These are phyloP conservation scores for Tylopilus vinaceipallidus DNA, from an alignment of 768 basidiomycete genomes.

Conservation along the genomic window DNA sequence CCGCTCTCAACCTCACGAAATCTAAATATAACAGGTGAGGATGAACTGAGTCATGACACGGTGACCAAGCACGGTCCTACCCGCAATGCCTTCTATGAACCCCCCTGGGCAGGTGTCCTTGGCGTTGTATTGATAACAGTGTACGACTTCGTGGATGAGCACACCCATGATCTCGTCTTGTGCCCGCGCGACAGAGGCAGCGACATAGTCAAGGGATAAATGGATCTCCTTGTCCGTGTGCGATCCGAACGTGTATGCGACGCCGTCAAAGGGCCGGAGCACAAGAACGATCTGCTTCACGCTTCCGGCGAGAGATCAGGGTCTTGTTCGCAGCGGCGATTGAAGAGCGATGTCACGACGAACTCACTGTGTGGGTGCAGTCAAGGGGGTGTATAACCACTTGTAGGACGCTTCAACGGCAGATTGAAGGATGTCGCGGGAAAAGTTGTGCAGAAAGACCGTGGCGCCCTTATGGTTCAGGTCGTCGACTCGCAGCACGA, in stretches of 20 bases:
- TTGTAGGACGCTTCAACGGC: constrained; percentile 41
- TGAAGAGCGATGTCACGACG: background rate
- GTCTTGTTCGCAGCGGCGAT: background rate
- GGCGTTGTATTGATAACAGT: constrained; percentile 74
- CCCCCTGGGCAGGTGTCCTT: constrained; percentile 61
- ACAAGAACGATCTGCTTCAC: constrained; percentile 56
- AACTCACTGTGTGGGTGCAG: constrained; percentile 49
- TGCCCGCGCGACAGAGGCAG: constrained; percentile 38
- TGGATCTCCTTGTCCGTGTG: constrained; percentile 69
- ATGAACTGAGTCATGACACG: background rate
- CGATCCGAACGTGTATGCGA: constrained; percentile 65
- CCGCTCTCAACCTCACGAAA: constrained; percentile 64
- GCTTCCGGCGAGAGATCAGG: constrained; percentile 31
- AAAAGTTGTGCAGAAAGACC: constrained; percentile 54
- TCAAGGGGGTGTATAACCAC: constrained; percentile 44
- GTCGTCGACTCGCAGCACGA: constrained; percentile 57
- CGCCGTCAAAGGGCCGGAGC: constrained; percentile 64
- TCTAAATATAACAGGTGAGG: constrained; percentile 43
- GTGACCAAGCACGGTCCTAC: constrained; percentile 35
- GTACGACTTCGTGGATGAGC: constrained; percentile 72
- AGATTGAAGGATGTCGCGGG: constrained; percentile 35
- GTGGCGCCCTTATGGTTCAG: constrained; percentile 55
- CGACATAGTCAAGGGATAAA: constrained; percentile 65
- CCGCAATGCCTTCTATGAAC: constrained; percentile 78
- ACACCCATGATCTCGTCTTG: constrained; percentile 69